Conservation (phyloP, 1,284 basidiomycete species). For the Phenoliferia sp. region DNA sequence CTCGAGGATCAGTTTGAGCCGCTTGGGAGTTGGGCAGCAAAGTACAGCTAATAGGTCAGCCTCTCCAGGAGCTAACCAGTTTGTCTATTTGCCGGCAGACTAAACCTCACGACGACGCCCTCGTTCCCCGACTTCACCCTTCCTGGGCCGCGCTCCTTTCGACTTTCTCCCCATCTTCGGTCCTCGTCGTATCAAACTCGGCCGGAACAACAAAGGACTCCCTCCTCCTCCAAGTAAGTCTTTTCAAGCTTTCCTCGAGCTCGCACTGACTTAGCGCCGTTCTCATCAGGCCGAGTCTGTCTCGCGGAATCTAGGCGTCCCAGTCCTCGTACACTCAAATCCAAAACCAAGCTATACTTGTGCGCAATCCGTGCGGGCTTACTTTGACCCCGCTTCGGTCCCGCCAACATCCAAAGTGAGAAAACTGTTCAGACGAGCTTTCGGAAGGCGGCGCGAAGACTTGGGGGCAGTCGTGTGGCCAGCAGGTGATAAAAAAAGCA, state of each 20-base stretch:
- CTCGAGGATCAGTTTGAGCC: not conserved
- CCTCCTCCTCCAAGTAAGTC: slow-evolving; percentile 66
- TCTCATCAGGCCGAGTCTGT: slow-evolving; percentile 72
- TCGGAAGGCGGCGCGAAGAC: not conserved
- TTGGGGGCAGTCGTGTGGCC: slow-evolving; percentile 13
- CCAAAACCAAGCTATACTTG: slow-evolving; percentile 68
- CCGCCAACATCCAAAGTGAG: not conserved
- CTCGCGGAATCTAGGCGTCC: slow-evolving; percentile 65
- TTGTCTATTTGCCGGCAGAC: slow-evolving; percentile 29
- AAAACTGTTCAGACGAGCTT: slow-evolving; percentile 17
- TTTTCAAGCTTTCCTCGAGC: not conserved
- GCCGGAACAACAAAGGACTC: slow-evolving; percentile 70
- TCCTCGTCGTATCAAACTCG: slow-evolving; percentile 90
- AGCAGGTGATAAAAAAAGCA: not conserved
- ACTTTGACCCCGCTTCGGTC: slow-evolving; percentile 45
- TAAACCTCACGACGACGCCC: slow-evolving; percentile 37
- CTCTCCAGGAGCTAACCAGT: not conserved
- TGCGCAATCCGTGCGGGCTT: slow-evolving; percentile 59
- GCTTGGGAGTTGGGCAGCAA: not conserved
- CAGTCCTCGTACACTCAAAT: slow-evolving; percentile 70
- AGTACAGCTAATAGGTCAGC: not conserved
- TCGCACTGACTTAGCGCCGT: not conserved
- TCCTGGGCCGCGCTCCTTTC: slow-evolving; percentile 70
- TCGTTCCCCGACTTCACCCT: slow-evolving; percentile 47
- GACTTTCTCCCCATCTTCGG: slow-evolving; percentile 69